Evolutionary conservation across 192 early-diverging fungal genomes (phyloP).

Genomic region (Neocallimastix lanati): DNA sequence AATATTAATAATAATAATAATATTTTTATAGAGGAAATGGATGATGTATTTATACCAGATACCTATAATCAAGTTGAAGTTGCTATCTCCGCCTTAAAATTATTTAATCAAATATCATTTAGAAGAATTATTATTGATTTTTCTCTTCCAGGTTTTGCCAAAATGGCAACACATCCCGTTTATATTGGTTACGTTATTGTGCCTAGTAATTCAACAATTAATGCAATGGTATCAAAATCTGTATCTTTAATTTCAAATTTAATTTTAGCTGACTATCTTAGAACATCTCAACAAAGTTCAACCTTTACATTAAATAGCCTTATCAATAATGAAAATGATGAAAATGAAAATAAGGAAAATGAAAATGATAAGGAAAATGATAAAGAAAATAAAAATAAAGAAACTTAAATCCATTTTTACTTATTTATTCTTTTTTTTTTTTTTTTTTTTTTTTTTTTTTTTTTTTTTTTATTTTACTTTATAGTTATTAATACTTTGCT

Average conservation of each 20-base stretch:
- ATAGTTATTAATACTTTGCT: too few relatives aligned
- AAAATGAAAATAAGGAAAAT: not conserved
- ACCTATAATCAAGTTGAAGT: not conserved
- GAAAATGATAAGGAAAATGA: too few relatives aligned
- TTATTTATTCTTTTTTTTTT: too few relatives aligned
- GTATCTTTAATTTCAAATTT: not conserved
- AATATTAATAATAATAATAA: too few relatives aligned
- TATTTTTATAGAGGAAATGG: not conserved
- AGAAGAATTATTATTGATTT: not conserved
- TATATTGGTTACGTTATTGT: not conserved
- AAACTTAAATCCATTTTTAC: too few relatives aligned
- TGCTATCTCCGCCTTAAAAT: not conserved
- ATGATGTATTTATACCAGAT: not conserved
- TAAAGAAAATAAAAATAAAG: too few relatives aligned
- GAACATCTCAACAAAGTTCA: not conserved
- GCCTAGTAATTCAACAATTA: not conserved
- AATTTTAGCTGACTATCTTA: not conserved
- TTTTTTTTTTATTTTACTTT: too few relatives aligned
- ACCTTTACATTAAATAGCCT: not conserved
- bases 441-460: too few relatives aligned
- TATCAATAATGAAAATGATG: not conserved
- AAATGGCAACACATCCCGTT: not conserved
- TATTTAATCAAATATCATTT: not conserved
- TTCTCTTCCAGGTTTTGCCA: not conserved
- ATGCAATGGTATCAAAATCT: not conserved